Percentiles rank a stretch among this genome's conserved stretches.
These are phyloP conservation scores for Melastoma candidum DNA, from an alignment of 441 rosid genomes.

Conservation along the genomic window DNA sequence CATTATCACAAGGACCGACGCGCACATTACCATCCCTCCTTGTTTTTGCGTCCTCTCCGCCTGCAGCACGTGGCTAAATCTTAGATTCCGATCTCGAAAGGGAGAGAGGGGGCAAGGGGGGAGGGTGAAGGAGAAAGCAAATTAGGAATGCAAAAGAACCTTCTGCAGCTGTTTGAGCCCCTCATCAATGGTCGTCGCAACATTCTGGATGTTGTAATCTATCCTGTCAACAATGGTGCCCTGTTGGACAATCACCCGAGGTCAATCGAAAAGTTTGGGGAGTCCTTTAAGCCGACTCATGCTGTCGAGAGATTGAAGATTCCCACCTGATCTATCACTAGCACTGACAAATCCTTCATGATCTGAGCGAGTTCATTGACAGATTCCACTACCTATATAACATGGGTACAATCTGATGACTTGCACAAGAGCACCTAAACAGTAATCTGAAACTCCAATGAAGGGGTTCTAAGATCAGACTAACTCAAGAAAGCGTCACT, in stretches of 20 bases:
- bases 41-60: slow-evolving; percentile 88
- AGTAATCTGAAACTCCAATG: not conserved
- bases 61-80: slow-evolving; percentile 28
- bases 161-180: slow-evolving; percentile 92
- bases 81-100: not conserved
- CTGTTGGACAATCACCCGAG: slow-evolving; percentile 28
- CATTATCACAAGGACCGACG: slow-evolving; percentile 76
- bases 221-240: slow-evolving; percentile 97
- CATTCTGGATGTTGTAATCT: slow-evolving; percentile 93
- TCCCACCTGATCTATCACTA: slow-evolving; percentile 55
- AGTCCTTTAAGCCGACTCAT: not conserved
- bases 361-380: slow-evolving; percentile 92
- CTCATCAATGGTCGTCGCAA: slow-evolving; percentile 76
- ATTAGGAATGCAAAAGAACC: slow-evolving; percentile 28
- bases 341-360: slow-evolving; percentile 91
- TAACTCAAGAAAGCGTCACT: slow-evolving; percentile 10
- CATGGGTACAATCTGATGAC: too few species aligned
- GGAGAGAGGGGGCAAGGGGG: not conserved
- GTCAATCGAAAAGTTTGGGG: slow-evolving; percentile 4
- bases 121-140: not conserved
- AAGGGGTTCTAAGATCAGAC: slow-evolving; percentile 1
- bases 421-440: not conserved
- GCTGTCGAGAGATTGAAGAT: too few species aligned
- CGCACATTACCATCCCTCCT: slow-evolving; percentile 99
- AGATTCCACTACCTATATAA: slow-evolving; percentile 70